Evolutionary conservation across 164 flowering plant species (phyloP), one percentile per base, ranked within the genome.

Genomic region (Hamamelis virginiana): DNA sequence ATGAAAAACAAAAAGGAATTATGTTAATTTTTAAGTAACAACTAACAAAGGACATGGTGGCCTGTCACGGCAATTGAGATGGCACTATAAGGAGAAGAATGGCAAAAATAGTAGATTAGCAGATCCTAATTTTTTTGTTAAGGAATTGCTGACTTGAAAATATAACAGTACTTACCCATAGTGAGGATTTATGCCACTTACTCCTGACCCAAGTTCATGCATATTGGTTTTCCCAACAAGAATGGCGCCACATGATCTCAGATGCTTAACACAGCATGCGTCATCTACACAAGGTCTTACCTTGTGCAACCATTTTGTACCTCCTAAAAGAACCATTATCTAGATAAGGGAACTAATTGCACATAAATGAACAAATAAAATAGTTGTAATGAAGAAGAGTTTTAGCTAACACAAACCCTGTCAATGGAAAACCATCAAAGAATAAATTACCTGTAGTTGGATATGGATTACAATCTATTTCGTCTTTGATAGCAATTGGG

Each of bases 161-260:
- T n/a, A n/a, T 33, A 33, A 6, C 41, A 33, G 41, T 14, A 28
- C 69, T 62, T 80, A 95, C 98, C 98, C 98, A 68, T 95, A 88
- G 59, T 95, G 98, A 71, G 98, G 97, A 79, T 95, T 95, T 64
- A 95, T 91, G 38, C 97, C 98, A 77, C 96, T 92, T 65, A 87
- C 81, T 78, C 97, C 97, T 38, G 84, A 81, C 41, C 98, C 98
- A 73, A 95, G 97, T 77, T 95, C 98, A 70, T 95, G 98, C 98
- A 95, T 95, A 71, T 95, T 95, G 67, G 97, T 92, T 71, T 91
- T 95, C 53, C 98, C 98, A 44, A 92, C 88, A 62, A 95, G 73
- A 58, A 92, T 53, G 28, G 98, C 97, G 61, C 97, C 98, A 67
- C 97, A 95, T 63, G 69, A 78, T 70, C 95, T 82, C 33, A 95